Evolutionary conservation across 108 stramenopile genomes (phyloP).

Genomic region (Pseudonitzschia delicatissima): DNA sequence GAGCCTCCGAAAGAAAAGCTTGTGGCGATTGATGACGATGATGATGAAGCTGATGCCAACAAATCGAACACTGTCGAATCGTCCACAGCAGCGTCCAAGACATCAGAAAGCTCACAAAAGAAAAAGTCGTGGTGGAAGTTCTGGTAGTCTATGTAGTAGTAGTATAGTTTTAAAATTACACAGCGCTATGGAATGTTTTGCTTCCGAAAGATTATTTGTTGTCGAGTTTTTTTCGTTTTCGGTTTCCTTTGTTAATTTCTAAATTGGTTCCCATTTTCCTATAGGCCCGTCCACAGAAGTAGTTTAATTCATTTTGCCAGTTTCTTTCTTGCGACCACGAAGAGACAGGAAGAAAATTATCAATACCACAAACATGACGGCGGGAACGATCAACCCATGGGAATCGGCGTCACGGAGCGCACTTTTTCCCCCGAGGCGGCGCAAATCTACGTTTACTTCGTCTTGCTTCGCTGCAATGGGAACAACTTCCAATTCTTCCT

Average conservation of each 20-base stretch:
- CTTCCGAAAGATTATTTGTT: no score
- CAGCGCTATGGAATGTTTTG: no score
- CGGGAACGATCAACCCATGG: not conserved
- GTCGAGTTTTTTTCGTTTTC: not conserved
- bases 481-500: slow-evolving; percentile 16
- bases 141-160: not conserved
- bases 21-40: slow-evolving; percentile 39
- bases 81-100: not conserved
- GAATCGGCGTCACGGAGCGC: not conserved
- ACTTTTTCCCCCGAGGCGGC: not conserved
- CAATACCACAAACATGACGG: not conserved
- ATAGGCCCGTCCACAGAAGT: no score
- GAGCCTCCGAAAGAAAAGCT: slow-evolving; percentile 38
- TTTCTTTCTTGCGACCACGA: not conserved
- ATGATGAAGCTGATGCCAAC: slow-evolving; percentile 1
- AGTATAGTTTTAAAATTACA: no score
- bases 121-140: slow-evolving; percentile 14
- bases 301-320: not conserved
- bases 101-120: not conserved
- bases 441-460: not conserved
- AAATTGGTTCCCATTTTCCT: no score
- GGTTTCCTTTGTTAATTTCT: not conserved
- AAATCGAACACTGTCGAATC: slow-evolving; percentile 5
- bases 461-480: not conserved
- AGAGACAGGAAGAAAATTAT: not conserved